These are phyloP conservation scores for Ascomycota sp. DNA, from an alignment of 2,329 filamentous ascomycete genomes.

Conservation along the genomic window DNA sequence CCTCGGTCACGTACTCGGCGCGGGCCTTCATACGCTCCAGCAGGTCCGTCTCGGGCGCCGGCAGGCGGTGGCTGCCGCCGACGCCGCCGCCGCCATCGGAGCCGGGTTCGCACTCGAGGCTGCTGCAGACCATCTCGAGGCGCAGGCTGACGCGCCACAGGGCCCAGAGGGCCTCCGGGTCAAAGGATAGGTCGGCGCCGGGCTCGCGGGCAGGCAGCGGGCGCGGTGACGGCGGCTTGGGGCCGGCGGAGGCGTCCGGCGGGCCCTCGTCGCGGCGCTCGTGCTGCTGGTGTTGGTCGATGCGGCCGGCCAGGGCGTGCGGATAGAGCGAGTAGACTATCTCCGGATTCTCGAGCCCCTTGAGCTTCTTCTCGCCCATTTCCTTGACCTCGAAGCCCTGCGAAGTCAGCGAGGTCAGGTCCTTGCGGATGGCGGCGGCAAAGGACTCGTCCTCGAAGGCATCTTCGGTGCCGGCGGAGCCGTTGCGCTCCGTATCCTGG, in stretches of 20 bases:
- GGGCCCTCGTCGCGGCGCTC: slow-evolving; percentile 22
- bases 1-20: slow-evolving; percentile 73
- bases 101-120: slow-evolving; percentile 57
- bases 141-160: slow-evolving; percentile 78
- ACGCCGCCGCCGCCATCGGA: no score
- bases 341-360: slow-evolving; percentile 93
- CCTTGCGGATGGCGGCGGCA: slow-evolving; percentile 62
- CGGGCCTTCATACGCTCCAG: slow-evolving; percentile 46
- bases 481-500: slow-evolving; percentile 59
- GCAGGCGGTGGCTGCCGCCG: slow-evolving; percentile 37
- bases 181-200: slow-evolving; percentile 50
- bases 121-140: slow-evolving; percentile 82
- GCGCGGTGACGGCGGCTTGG: no score
- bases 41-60: slow-evolving; percentile 65
- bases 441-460: slow-evolving; percentile 52
- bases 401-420: slow-evolving; percentile 67
- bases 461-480: slow-evolving; percentile 47
- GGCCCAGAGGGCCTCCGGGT: slow-evolving; percentile 70
- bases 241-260: no score
- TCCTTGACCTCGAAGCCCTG: slow-evolving; percentile 96
- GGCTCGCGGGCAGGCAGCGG: no score
- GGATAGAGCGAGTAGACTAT: slow-evolving; percentile 91
- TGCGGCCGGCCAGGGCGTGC: slow-evolving; percentile 64
- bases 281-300: slow-evolving; percentile 42
- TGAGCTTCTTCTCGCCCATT: slow-evolving; percentile 83